A percentile compares a stretch with the other conserved stretches of the same genome.
Evolutionary conservation across 305 asterid genomes (phyloP).

Genomic region (Fraxinus platypoda): DNA sequence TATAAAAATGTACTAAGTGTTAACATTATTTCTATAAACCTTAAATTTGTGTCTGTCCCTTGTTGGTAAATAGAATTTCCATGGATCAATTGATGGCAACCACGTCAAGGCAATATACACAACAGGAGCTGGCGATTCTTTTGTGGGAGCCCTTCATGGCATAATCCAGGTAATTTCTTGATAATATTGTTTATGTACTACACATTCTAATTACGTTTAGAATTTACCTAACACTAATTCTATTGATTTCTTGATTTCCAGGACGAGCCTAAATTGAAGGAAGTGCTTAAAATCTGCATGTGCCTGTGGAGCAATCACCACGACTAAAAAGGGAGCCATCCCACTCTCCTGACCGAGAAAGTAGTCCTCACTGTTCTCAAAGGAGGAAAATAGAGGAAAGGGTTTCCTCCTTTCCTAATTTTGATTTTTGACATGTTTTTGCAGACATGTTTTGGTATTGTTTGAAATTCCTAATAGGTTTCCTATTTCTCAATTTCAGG

Average conservation of each 20-base stretch:
- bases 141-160: conserved; percentile 74
- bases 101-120: conserved; percentile 75
- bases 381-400: background rate
- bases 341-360: conserved; percentile 61
- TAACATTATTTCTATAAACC: too few relatives aligned
- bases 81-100: conserved; percentile 54
- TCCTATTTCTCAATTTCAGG: too few relatives aligned
- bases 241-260: conserved; percentile 15
- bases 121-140: conserved; percentile 94
- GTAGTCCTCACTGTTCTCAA: conserved; percentile 42
- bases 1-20: too few relatives aligned
- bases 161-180: conserved; percentile 51
- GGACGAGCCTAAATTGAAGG: conserved; percentile 68
- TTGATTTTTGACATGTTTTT: background rate
- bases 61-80: conserved; percentile 36
- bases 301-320: conserved; percentile 88
- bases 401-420: background rate
- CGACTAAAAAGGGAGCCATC: conserved; percentile 86
- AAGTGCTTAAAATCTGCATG: conserved; percentile 57
- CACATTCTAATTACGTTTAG: too few relatives aligned
- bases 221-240: background rate
- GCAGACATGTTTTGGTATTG: too few relatives aligned
- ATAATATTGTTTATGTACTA: background rate
- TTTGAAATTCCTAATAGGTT: too few relatives aligned
- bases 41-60: background rate